Evolutionary conservation across 2,329 filamentous ascomycete species (phyloP), one percentile per base, ranked within the genome.

Genomic region (Ceratocystis harringtonii): DNA sequence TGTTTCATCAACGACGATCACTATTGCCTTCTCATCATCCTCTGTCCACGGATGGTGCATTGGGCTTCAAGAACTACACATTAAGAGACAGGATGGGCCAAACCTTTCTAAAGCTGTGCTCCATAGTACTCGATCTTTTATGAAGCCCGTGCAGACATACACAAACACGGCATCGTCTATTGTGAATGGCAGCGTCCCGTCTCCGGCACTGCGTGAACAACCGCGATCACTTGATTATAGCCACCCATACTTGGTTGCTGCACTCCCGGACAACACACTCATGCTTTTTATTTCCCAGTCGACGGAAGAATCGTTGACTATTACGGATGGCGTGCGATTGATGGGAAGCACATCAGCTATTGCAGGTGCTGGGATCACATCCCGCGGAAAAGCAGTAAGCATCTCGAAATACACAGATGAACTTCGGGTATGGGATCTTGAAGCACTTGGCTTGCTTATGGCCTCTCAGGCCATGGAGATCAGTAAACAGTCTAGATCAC

Each of bases 321-420:
- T 96, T 65, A 87, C 88, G 45, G 77, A 84, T 0, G 89, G 88
- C 0, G 86, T 85, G 69, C 82, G 90, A 32, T 81, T 96, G 5
- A 96, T 90, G 89, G 92, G 92, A 6, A 92, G 96, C 72, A 96
- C 92, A 0, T 95, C 91, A 1, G 89, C 89, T 2, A 90, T 96
- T 43, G 90, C 89, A 61, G 87, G 89, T 41, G 90, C 89, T 6
- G 87, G 95, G 71, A 89, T 96, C 65, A 92, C 89, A 19, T 84
- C 88, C 57, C 84, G 88, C 45, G 91, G 91, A 19, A 95, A 92
- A 74, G 92, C 91, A 0, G 89, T 96, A 3, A 95, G 90, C n/a
- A 87, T 96, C 62, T 94, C 89, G 74, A 81, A 81, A 22, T 80
- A 84, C n/a, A 91, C 90, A 32, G 85, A 87, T 66, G 87, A 90